Conservation (phyloP, 2,329 filamentous ascomycete species). For the Trichoderma koningiopsis region DNA sequence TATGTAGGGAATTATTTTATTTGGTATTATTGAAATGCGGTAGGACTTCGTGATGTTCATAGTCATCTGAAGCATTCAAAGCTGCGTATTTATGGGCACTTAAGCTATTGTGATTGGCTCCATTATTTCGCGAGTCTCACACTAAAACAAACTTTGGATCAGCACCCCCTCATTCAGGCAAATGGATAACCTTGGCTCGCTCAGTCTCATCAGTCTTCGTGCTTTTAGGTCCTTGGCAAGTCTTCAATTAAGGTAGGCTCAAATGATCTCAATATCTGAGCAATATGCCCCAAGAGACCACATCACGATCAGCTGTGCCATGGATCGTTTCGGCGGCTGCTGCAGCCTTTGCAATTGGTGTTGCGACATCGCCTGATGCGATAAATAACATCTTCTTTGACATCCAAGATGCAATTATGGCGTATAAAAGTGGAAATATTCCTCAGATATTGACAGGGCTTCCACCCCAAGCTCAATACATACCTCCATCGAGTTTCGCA, state of each 20-base stretch:
- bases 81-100: neutral
- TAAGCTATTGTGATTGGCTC: neutral
- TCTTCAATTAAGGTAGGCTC: neutral
- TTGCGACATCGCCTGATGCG: conserved; percentile 17
- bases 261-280: neutral
- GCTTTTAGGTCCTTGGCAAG: neutral
- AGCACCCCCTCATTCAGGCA: neutral
- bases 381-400: neutral
- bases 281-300: neutral
- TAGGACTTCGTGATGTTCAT: neutral
- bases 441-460: neutral
- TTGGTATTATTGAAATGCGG: no score
- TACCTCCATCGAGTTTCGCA: conserved; percentile 19
- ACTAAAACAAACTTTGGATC: neutral
- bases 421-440: neutral
- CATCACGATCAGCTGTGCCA: neutral
- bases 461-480: conserved; percentile 21
- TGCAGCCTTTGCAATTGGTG: conserved; percentile 19
- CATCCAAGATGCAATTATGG: neutral
- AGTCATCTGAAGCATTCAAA: neutral
- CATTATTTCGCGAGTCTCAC: neutral
- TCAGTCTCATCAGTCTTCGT: neutral
- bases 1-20: neutral
- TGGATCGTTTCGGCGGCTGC: neutral
- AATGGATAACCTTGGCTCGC: neutral